phyloP scores from a whole-genome alignment of 352 stramenopile species.

The Pythium coloratum region DNA sequence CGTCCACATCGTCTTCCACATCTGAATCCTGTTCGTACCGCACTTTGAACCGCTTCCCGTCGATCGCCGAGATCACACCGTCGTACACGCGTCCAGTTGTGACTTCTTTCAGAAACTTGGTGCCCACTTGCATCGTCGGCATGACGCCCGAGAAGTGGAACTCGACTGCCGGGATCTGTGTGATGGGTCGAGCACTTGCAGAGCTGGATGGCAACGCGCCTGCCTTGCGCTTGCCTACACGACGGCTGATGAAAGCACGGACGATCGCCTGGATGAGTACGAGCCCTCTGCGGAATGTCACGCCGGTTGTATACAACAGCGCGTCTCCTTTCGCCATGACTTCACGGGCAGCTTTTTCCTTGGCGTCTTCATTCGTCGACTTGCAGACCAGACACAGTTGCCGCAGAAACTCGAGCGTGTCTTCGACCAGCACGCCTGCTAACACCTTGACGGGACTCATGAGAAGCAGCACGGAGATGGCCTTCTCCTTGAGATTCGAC shows the following conservation, averaged over 20 bases:
- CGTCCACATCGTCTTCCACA: slow-evolving; percentile 70
- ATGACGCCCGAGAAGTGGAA: slow-evolving; percentile 9
- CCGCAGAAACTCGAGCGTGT: slow-evolving; percentile 74
- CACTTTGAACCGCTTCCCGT: slow-evolving; percentile 49
- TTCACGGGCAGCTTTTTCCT: slow-evolving; percentile 52
- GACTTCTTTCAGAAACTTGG: slow-evolving; percentile 73
- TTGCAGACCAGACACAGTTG: slow-evolving; percentile 71
- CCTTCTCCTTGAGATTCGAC: slow-evolving; percentile 36
- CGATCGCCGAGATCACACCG: slow-evolving; percentile 49
- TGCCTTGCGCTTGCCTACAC: slow-evolving; percentile 38
- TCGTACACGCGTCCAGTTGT: slow-evolving; percentile 67
- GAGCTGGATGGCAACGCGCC: not conserved
- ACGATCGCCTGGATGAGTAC: slow-evolving; percentile 72
- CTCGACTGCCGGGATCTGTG: slow-evolving; percentile 16
- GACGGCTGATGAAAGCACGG: slow-evolving; percentile 59
- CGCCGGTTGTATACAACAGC: slow-evolving; percentile 66
- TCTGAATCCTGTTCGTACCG: slow-evolving; percentile 64
- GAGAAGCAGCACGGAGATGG: slow-evolving; percentile 69
- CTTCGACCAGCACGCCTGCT: slow-evolving; percentile 56
- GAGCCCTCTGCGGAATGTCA: slow-evolving; percentile 71
- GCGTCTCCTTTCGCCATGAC: slow-evolving; percentile 67
- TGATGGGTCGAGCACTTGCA: not conserved
- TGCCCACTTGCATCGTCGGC: slow-evolving; percentile 52
- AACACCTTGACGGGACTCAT: slow-evolving; percentile 87
- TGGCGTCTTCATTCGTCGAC: slow-evolving; percentile 43